Evolutionary conservation across 805 yeast species (phyloP).

Genomic region (Spathaspora girioi): DNA sequence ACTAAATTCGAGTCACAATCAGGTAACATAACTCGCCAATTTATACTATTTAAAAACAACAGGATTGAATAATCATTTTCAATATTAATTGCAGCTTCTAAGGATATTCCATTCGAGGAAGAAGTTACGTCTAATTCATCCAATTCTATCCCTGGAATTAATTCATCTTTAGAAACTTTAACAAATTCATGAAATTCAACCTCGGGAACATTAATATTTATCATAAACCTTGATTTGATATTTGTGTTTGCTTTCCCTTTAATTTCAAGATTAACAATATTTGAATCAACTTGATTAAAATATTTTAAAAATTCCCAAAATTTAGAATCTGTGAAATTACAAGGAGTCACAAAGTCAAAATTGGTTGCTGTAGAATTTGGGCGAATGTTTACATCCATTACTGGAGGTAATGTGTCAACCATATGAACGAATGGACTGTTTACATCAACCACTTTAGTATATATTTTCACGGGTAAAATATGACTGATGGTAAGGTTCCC

Average conservation of each 20-base stretch:
- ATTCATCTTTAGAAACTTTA: slow-evolving; percentile 7
- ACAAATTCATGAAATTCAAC: slow-evolving; percentile 13
- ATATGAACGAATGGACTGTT: slow-evolving; percentile 15
- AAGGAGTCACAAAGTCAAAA: slow-evolving; percentile 20
- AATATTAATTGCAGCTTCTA: slow-evolving; percentile 3
- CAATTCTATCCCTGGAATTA: slow-evolving; percentile 15
- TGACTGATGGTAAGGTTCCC: slow-evolving; percentile 23
- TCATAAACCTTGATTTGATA: slow-evolving; percentile 14
- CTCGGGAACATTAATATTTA: slow-evolving; percentile 10
- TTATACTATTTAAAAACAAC: slow-evolving; percentile 15
- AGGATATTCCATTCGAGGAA: background rate
- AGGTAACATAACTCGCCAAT: slow-evolving; percentile 25
- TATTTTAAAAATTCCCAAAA: slow-evolving; percentile 13
- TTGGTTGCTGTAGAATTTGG: slow-evolving; percentile 16
- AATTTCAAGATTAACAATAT: slow-evolving; percentile 19
- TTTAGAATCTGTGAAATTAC: slow-evolving; percentile 17
- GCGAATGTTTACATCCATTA: slow-evolving; percentile 18
- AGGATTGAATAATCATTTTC: slow-evolving; percentile 15
- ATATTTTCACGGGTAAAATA: slow-evolving; percentile 16
- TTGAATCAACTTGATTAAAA: slow-evolving; percentile 12
- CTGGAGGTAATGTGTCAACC: slow-evolving; percentile 23
- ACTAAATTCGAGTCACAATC: slow-evolving; percentile 20
- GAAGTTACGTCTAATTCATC: slow-evolving; percentile 11
- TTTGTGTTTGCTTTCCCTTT: slow-evolving; percentile 16
- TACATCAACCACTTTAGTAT: slow-evolving; percentile 11